Evolutionary conservation across 768 basidiomycete species (phyloP), one percentile per base, ranked within the genome.

Genomic region (Russula dissimulans): DNA sequence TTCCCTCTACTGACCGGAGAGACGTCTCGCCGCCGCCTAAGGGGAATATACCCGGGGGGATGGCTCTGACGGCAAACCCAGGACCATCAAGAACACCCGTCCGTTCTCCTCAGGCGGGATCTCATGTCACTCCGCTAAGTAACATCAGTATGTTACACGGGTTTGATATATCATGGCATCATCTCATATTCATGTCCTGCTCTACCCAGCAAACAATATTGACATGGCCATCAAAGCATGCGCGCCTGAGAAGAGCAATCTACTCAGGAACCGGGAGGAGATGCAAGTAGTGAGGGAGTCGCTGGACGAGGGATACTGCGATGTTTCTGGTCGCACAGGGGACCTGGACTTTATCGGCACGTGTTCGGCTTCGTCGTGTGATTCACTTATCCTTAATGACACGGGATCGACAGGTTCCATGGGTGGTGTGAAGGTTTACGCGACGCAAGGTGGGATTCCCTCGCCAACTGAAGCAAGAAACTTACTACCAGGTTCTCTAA

Each of bases 221-320:
- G 65, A 69, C 78, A 84, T 79, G 17, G 77, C 79, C 6, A 89
- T 88, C 59, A 86, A 87, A 49, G 87, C 86, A 1, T 93, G 90
- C 67, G 78, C 80, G 50, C 79, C 81, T 5, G 90, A 93, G 71
- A 79, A 79, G 26, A 77, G 78, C 6, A 77, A 81, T 53, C 67
- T 87, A 15, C 67, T 93, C 10, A 77, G 76, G 52, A 89, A 87
- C 68, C 73, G 82, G 48, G 77, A 85, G 67, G 76, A 82, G 44
- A 86, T 91, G 85, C 80, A 81, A 60, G 75, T 78, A 50, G 81
- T 94, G 36, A 86, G 81, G 64, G 89, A 91, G 68, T 83, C 83
- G 8, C 67, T 87, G n/a, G 77, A 89, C 62, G 87, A 90, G 62
- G 86, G 87, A 3, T 93, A 92, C 67, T 92, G 91, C 64, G 91